Evolutionary conservation across 306 rosid species (phyloP), one percentile per base, ranked within the genome.

Genomic region (Echinosophora koreensis): DNA sequence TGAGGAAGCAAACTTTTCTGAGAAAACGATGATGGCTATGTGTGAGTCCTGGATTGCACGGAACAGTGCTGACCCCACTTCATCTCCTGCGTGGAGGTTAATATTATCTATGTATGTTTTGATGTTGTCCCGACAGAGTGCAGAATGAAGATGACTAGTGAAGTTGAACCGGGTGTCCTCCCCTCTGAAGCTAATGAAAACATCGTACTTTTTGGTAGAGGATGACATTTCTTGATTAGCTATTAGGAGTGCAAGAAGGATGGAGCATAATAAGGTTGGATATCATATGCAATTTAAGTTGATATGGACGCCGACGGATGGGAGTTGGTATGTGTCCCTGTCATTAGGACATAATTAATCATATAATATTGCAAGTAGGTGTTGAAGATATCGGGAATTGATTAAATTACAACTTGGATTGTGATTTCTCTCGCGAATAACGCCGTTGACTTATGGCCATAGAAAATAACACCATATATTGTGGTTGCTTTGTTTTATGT

Each of bases 121-220:
- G 18, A 66, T 27, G 16, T 0, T 13, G n/a, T 3, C 2, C 12
- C 8, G n/a, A 0, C 3, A 1, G n/a, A 64, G 15, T 9, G 69
- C 52, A 12, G 15, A 7, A 39, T 38, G 4, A 14, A 66, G 72
- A 50, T 66, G 57, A 17, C 57, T 12, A 3, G 39, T 27, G 61
- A 69, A 30, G 6, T n/a, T 50, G 14, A 3, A 16, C 32, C 69
- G 69, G 8, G 52, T 39, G 15, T 64, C 69, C 4, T 16, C 34
- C 0, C 69, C 69, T 8, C 69, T 64, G n/a, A 39, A 64, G 32
- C 69, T 64, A 4, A 64, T 10, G 3, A 64, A 64, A 8, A 64
- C 50, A 17, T 64, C 69, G n/a, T 7, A 3, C 11, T 0, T 55
- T 55, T 22, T 55, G 51, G 4, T 12, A 10, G 15, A 46, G 15